Conservation (phyloP, 1,284 basidiomycete genomes). For the Sphagnurus paluster region DNA sequence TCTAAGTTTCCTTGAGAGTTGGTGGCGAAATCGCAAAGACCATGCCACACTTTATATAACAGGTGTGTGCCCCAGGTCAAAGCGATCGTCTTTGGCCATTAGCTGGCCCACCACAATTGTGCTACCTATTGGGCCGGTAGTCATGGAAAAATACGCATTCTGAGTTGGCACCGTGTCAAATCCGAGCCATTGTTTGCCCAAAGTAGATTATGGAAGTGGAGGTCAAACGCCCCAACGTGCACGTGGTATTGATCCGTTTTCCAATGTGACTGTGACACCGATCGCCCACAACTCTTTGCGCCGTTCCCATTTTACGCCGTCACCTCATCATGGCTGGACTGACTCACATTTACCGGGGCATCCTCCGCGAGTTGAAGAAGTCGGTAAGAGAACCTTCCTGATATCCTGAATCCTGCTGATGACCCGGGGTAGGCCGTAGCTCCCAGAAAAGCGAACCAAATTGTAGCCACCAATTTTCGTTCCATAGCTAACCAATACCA, state of each 20-base stretch:
- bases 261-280: no score
- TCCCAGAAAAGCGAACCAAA: constrained; percentile 33
- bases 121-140: not conserved
- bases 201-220: no score
- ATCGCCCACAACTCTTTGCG: no score
- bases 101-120: constrained; percentile 1
- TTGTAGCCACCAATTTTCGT: constrained; percentile 53
- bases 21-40: not conserved
- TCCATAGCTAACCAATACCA: constrained; percentile 50
- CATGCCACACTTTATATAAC: constrained; percentile 7
- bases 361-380: constrained; percentile 42
- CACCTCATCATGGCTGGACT: constrained; percentile 27
- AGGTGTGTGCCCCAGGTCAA: constrained; percentile 10
- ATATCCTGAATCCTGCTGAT: not conserved
- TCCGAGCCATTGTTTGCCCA: no score
- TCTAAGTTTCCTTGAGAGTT: not conserved
- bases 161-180: no score
- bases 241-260: no score
- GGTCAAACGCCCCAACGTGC: no score
- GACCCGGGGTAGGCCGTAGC: constrained; percentile 24
- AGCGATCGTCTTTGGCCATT: constrained; percentile 16
- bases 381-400: constrained; percentile 29
- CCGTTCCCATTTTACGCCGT: not conserved
- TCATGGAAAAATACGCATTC: no score
- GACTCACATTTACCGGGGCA: constrained; percentile 35